These are phyloP conservation scores for Dryas drummondii DNA, from an alignment of 306 rosid genomes.

Conservation along the genomic window DNA sequence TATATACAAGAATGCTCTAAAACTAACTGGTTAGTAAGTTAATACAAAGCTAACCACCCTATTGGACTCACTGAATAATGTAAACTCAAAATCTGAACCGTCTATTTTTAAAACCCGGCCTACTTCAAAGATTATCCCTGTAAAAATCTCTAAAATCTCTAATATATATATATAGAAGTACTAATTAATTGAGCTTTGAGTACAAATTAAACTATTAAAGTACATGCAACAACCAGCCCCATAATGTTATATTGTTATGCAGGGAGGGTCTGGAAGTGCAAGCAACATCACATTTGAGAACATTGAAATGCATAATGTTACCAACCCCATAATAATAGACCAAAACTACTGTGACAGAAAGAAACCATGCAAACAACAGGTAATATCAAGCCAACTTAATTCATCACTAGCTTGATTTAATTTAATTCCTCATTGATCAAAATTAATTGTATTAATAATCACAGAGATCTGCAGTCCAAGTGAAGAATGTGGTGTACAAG, in stretches of 20 bases:
- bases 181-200: not conserved
- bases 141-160: no score
- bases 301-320: slow-evolving; percentile 58
- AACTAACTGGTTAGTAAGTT: no score
- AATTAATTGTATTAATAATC: not conserved
- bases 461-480: slow-evolving; percentile 56
- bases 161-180: not conserved
- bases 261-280: slow-evolving; percentile 87
- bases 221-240: not conserved
- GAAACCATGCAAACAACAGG: slow-evolving; percentile 52
- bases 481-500: slow-evolving; percentile 60
- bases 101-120: no score
- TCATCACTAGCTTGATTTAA: not conserved
- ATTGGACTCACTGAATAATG: no score
- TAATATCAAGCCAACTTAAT: not conserved
- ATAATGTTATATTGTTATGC: not conserved
- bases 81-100: no score
- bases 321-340: slow-evolving; percentile 66
- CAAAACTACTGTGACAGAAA: slow-evolving; percentile 71
- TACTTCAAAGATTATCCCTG: no score
- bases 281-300: slow-evolving; percentile 55
- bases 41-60: no score
- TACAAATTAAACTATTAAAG: not conserved
- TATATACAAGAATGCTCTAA: no score
- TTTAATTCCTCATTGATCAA: not conserved